Conservation (phyloP, 331 rosid genomes). For the Malus hybrid region DNA sequence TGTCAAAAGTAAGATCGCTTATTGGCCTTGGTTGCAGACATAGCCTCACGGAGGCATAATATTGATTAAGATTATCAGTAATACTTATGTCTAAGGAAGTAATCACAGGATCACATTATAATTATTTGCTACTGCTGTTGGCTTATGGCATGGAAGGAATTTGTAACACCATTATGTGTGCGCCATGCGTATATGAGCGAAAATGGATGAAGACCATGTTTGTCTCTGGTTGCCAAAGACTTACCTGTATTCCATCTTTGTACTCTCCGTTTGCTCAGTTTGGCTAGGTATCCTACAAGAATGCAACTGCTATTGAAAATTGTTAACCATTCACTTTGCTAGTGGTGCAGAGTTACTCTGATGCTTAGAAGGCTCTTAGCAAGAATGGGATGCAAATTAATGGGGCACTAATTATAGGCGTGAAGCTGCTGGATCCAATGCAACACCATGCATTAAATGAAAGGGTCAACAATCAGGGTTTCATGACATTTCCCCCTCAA, state of each 20-base stretch:
- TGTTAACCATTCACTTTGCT: not conserved
- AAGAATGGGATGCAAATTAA: conserved; percentile 86
- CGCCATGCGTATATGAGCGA: not conserved
- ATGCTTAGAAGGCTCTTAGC: conserved; percentile 83
- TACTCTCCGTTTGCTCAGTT: too few relatives aligned
- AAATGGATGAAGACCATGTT: not conserved
- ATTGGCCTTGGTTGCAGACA: not conserved
- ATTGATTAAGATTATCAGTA: too few relatives aligned
- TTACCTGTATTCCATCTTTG: too few relatives aligned
- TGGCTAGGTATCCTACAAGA: too few relatives aligned
- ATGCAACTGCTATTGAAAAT: too few relatives aligned
- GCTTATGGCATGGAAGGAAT: not conserved
- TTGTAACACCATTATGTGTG: not conserved
- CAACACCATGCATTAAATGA: conserved; percentile 73
- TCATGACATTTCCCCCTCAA: conserved; percentile 61
- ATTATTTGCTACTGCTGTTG: too few relatives aligned
- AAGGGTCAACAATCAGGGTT: conserved; percentile 58
- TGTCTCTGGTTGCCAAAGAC: not conserved
- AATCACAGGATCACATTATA: too few relatives aligned
- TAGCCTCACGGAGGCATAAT: too few relatives aligned
- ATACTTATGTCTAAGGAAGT: too few relatives aligned
- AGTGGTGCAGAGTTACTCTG: conserved; percentile 66
- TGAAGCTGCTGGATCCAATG: conserved; percentile 89
- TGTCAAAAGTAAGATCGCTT: not conserved
- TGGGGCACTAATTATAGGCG: conserved; percentile 85